Conservation (phyloP, 1,139 yeast genomes). For the Candida tropicalis region DNA sequence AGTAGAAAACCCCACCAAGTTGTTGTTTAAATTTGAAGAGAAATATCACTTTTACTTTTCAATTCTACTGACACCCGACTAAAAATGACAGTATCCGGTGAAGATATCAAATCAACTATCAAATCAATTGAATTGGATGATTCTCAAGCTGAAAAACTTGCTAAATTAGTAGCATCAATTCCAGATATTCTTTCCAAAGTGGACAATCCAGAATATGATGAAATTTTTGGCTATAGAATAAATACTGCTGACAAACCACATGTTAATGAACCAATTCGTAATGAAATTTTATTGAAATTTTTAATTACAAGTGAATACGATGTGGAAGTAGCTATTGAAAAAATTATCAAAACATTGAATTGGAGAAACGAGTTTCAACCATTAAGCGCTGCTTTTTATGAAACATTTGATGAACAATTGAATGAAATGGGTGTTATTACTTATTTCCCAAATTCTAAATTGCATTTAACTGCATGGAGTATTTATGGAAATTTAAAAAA, state of each 20-base stretch:
- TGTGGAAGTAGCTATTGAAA: conserved; percentile 47
- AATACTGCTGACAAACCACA: conserved; percentile 40
- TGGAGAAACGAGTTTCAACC: conserved; percentile 86
- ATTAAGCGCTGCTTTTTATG: conserved; percentile 73
- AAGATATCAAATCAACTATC: conserved; percentile 13
- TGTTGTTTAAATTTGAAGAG: no score
- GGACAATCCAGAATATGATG: conserved; percentile 63
- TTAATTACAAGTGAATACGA: conserved; percentile 69
- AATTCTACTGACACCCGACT: no score
- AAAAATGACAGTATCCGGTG: conserved; percentile 1
- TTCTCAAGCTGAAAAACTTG: conserved; percentile 22
- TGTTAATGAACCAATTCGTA: conserved; percentile 49
- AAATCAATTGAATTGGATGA: conserved; percentile 15
- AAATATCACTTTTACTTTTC: no score
- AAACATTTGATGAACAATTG: conserved; percentile 60
- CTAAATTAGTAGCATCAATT: conserved; percentile 22
- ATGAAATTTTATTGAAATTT: conserved; percentile 64
- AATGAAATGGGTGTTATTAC: conserved; percentile 71
- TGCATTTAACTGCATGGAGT: conserved; percentile 76
- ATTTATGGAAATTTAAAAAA: conserved; percentile 72
- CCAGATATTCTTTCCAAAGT: conserved; percentile 25
- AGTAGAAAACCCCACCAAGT: no score
- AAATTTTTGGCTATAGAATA: conserved; percentile 76
- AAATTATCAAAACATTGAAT: conserved; percentile 58
- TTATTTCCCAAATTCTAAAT: conserved; percentile 28